Base-by-base conservation (phyloP, 306 rosid genomes). In the Vigna angularis region DNA sequence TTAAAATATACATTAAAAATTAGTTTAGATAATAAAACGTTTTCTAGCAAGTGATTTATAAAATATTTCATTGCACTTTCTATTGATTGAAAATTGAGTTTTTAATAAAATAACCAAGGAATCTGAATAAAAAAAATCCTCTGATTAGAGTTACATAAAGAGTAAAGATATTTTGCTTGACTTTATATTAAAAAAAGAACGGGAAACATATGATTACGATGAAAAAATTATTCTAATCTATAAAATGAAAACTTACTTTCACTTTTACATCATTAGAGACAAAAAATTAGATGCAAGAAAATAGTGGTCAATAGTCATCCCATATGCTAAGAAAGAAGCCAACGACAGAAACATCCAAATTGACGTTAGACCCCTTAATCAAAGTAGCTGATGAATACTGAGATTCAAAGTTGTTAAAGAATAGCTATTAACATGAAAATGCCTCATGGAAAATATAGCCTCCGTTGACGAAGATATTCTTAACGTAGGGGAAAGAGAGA, bases 351-450 rank as follows among this genome's bases (percentile, higher is more conserved):
- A 65, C 45, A 17, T 36, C 44, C 72, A 65, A 76, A 20, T 65
- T 64, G 64, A 63, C 72, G 63, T 0, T 7, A 17, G 38, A 75
- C 53, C 12, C 3, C 72, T 45, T 13, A 44, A 12, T 20, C 51
- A 55, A 50, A 62, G 16, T 17, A 50, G 20, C 9, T 12, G 5
- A 75, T 8, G 49, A 18, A 36, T 36, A 45, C 11, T 18, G 16
- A 20, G 7, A 62, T 62, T 63, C 48, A 63, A 17, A 64, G 49
- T 38, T 9, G 49, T 64, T 22, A 51, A 30, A 50, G 79, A 75
- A 51, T 65, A 38, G 56, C 56, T 50, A 42, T 12, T n/a, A 66
- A 40, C 11, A 22, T 77, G 11, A 66, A 66, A 22, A 16, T 30
- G 22, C 30, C 16, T 22, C 73, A 13, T 49, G 12, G 40, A 30